Evolutionary conservation across 148 eudicot genomes (phyloP).

Genomic region (Silene latifolia): DNA sequence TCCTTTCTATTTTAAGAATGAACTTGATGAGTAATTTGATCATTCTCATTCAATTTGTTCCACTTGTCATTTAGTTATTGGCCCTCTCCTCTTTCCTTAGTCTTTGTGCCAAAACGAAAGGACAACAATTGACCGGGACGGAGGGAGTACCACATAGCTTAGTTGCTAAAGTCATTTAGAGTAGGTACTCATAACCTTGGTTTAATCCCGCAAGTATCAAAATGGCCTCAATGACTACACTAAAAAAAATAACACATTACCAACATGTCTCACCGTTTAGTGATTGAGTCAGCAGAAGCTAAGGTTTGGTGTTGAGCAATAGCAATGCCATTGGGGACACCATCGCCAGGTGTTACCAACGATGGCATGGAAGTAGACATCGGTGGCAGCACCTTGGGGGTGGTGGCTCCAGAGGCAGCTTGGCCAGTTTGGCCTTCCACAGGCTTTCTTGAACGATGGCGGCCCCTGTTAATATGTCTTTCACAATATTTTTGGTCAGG

Average conservation of each 20-base stretch:
- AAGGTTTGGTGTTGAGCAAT: slow-evolving; percentile 37
- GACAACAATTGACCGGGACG: no score
- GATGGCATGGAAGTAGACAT: slow-evolving; percentile 51
- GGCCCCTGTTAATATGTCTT: slow-evolving; percentile 82
- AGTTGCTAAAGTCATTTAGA: neutral
- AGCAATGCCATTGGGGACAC: slow-evolving; percentile 40
- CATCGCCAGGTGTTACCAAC: slow-evolving; percentile 35
- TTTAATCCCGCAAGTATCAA: no score
- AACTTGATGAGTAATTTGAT: no score
- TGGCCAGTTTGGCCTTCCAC: slow-evolving; percentile 77
- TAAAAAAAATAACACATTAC: neutral
- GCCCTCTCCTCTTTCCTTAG: no score
- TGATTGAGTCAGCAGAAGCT: slow-evolving; percentile 38
- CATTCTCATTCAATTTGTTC: no score
- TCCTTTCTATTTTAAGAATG: no score
- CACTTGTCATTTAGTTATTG: no score
- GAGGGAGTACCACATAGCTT: no score
- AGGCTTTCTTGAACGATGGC: slow-evolving; percentile 99
- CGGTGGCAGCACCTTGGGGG: slow-evolving; percentile 40
- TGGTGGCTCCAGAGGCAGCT: slow-evolving; percentile 54
- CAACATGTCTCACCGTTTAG: slow-evolving; percentile 43
- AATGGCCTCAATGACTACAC: no score
- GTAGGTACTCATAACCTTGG: neutral
- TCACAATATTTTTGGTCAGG: slow-evolving; percentile 90
- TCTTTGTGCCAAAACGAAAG: no score